Base-by-base conservation (phyloP, 192 early-diverging fungal species). In the Umbelopsis sp. region DNA sequence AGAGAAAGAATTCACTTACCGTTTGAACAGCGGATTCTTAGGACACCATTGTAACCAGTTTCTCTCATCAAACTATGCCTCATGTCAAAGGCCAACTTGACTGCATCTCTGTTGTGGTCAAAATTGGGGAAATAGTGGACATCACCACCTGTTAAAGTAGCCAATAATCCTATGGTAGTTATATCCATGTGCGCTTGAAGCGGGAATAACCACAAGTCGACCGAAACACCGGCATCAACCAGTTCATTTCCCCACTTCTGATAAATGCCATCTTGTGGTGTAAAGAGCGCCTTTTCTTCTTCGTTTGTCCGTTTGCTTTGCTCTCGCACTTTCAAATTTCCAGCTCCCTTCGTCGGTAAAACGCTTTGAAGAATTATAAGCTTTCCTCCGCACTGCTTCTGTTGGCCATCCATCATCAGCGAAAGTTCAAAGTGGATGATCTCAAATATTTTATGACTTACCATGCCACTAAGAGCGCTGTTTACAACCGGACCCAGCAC, bases 171-270 rank as follows among this genome's bases (percentile, higher is more conserved):
- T 74, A 83, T 53, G 0, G 67, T 69, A 18, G 46, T 25, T 1
- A 95, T 81, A 71, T 99, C 97, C 49, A 95, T 84, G 75, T 92
- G 96, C 4, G 88, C 82, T 12, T 81, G 78, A 10, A 48, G 51
- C 3, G 97, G 95, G 82, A 99, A 97, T 49, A 98, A 78, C 81
- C 92, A 99, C 71, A 95, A 71, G 78, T 95, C 97, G 69, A 95
- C 86, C 52, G 88, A 90, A 48, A 99, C 79, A 48, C 97, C 97
- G 41, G 84, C 76, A 55, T 90, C 84, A 7, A 94, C 91, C 75
- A 90, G 93, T 67, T 95, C 87, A 71, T 91, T 85, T 0, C 86
- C 97, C 75, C 94, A 79, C 55, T 93, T 91, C 41, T 82, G 88
- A 85, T 97, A 99, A 73, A 91, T 94, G 46, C 84, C 81, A 77